Evolutionary conservation across 148 eudicot genomes (phyloP), one percentile per base, ranked within the genome.

Genomic region (Rheum nobile): DNA sequence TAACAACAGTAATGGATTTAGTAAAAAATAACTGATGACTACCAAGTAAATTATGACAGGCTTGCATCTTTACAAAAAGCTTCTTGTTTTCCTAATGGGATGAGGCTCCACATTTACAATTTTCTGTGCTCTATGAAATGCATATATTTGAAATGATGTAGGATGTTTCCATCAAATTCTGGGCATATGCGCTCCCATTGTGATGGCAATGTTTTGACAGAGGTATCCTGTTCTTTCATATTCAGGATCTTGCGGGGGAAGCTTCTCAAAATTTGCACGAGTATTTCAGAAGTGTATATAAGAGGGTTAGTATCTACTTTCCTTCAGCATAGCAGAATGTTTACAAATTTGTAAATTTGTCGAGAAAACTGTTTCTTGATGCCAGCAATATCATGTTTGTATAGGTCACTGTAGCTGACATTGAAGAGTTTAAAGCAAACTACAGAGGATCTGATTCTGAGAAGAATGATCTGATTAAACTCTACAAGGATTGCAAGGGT

Each of bases 361-460:
- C 31, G 2, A 34, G 3, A 6, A 14, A 32, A 32, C 39, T 65
- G 39, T 5, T 65, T 65, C 7, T 34, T 65, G 70, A 65, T 34
- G 39, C 41, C 70, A 34, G 48, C 13, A 4, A 28, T 41, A 37
- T 38, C 50, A 39, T 69, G 29, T 61, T 44, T n/a, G 10, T 74
- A 6, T 87, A 95, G 99, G 85, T 95, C 76, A 95, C 96, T 29
- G 88, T 87, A 72, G 94, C 88, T 71, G 99, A 95, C 77, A 88
- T 95, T 83, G 99, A 95, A 75, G 97, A 95, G 85, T 95, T 95
- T 84, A 92, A 88, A 85, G 97, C 94, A 74, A 87, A 90, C 76
- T 95, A 95, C 72, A 90, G 99, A 77, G 99, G 97, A 71, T 95
- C 99, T 75, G 97, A 90, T 72, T 82, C 92, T 6, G 99, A 95